phyloP scores from a whole-genome alignment of 2,329 filamentous ascomycete species.

The Ascochyta viciae-villosae region DNA sequence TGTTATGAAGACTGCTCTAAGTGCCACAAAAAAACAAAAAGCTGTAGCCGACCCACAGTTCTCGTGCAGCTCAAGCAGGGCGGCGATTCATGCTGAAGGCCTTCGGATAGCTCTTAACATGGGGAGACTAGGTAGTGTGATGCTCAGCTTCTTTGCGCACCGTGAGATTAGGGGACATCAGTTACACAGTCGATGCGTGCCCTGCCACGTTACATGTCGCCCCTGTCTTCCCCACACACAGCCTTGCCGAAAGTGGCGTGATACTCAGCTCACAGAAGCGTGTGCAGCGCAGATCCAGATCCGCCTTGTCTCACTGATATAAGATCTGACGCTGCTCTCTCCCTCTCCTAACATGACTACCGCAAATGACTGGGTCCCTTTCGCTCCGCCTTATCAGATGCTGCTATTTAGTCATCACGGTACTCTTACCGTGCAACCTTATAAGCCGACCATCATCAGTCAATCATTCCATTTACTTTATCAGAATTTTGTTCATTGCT shows the following conservation, averaged over 20 bases:
- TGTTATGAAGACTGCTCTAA: no score
- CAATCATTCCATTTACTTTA: neutral
- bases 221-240: neutral
- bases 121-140: no score
- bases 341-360: neutral
- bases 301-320: neutral
- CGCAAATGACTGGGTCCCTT: neutral
- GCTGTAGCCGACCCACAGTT: no score
- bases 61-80: no score
- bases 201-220: neutral
- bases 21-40: no score
- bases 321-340: neutral
- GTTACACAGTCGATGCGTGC: no score
- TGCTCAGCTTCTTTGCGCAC: no score
- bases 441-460: neutral
- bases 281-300: neutral
- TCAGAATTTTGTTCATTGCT: slow-evolving; percentile 1
- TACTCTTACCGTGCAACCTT: slow-evolving; percentile 1
- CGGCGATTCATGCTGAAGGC: no score
- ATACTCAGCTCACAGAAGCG: slow-evolving; percentile 32
- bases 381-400: slow-evolving; percentile 1
- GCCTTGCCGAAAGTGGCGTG: slow-evolving; percentile 32
- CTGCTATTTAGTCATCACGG: slow-evolving; percentile 6
- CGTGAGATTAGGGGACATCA: no score
- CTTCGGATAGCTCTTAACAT: no score